Evolutionary conservation across 768 basidiomycete genomes (phyloP).

Genomic region (Boletus subcaerulescens): DNA sequence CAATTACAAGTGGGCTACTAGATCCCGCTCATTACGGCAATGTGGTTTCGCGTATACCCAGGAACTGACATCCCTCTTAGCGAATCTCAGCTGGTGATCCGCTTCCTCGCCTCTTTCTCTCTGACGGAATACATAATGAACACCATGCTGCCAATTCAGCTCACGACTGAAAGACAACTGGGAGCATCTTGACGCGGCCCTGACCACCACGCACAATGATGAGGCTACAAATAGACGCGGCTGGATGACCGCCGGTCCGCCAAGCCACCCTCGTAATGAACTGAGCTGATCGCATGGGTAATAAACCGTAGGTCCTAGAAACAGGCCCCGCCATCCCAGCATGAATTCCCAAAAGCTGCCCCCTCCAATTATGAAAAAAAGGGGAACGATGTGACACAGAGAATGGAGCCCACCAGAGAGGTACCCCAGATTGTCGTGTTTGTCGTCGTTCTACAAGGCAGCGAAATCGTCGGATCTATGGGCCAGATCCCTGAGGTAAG

Average conservation of each 20-base stretch:
- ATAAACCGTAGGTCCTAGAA: conserved; percentile 2
- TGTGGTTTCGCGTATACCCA: conserved; percentile 17
- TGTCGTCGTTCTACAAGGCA: background rate
- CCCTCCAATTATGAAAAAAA: background rate
- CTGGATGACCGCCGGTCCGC: conserved; percentile 16
- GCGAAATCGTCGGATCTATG: conserved; percentile 20
- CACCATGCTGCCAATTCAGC: background rate
- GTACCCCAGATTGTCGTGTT: conserved; percentile 19
- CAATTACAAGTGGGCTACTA: conserved; percentile 11
- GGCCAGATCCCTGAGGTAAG: conserved; percentile 11
- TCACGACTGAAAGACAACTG: background rate
- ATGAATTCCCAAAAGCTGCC: background rate
- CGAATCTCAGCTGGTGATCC: conserved; percentile 27
- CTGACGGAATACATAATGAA: conserved; percentile 14
- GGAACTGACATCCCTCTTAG: conserved; percentile 13
- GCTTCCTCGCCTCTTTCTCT: conserved; percentile 1
- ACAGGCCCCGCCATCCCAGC: conserved; percentile 1
- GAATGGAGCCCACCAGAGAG: conserved; percentile 18
- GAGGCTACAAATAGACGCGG: conserved; percentile 13
- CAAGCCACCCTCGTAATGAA: conserved; percentile 20
- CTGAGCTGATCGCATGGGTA: conserved; percentile 17
- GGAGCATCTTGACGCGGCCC: conserved; percentile 1
- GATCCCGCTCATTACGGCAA: conserved; percentile 28
- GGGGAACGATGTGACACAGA: conserved; percentile 1
- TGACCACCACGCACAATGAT: conserved; percentile 8